Base-by-base conservation (phyloP, 2,329 filamentous ascomycete species). In the Trichophyton verrucosum region DNA sequence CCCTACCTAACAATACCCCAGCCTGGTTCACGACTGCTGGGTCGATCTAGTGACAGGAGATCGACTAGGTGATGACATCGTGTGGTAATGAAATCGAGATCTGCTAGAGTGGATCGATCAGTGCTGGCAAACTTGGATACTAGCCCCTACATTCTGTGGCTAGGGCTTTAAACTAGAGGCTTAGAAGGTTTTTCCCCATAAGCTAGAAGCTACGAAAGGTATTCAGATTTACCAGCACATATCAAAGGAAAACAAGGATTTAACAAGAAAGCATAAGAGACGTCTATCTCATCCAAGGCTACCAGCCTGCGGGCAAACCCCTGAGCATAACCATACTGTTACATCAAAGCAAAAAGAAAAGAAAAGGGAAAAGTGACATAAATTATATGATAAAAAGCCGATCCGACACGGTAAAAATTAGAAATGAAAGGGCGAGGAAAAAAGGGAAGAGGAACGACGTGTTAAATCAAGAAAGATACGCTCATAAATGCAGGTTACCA, bases 251-350 rank as follows among this genome's bases (percentile, higher is more conserved):
- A 44, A 17, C 3, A 55, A 55, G 51, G 27, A 55, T 55, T 33
- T 55, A 22, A 55, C 27, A 36, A 55, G 51, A 55, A 55, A 36
- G 27, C 30, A 8, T 55, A 36, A 55, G 30, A 36, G 24, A 55
- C 51, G 51, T 55, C 51, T 55, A 55, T 55, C 51, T 55, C 51
- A 55, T 36, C 27, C 51, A 55, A 22, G 33, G 51, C 30, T 36
- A 55, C 51, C 27, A 36, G 51, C 51, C 51, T n/a, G 51, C 51
- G n/a, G 51, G 51, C 15, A 11, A 33, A 15, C 51, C n/a, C 27
- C n/a, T n/a, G 27, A 55, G 27, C 30, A 36, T 36, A 33, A 33
- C 15, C 51, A 55, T 55, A 55, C 30, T 55, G 15, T 55, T 55
- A 55, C 51, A 55, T 55, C 56, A 27, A 24, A 22, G 11, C 38